Evolutionary conservation across 352 stramenopile species (phyloP).

Genomic region (Phytophthora pseudosyringae): DNA sequence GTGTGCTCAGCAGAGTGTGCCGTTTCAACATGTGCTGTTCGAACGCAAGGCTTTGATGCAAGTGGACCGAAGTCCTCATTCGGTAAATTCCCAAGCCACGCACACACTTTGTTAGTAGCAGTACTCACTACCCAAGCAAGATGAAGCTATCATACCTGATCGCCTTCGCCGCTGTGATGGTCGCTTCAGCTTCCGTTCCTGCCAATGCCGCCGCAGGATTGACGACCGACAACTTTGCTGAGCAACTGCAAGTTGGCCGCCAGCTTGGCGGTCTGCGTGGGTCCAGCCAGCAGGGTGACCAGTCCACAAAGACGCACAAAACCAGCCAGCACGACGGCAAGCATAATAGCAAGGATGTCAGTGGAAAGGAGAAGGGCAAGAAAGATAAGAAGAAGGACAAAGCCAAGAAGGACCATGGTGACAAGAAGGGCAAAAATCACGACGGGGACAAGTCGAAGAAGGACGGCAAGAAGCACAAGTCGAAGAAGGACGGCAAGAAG

Average conservation of each 20-base stretch:
- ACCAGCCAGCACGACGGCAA: background rate
- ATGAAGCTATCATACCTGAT: conserved; percentile 3
- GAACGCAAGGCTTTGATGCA: background rate
- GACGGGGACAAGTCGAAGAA: background rate
- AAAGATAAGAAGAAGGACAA: background rate
- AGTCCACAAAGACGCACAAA: background rate
- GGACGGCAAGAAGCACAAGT: background rate
- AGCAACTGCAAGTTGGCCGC: conserved; percentile 1
- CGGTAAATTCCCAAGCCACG: background rate
- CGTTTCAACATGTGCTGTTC: conserved; percentile 4
- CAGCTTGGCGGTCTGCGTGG: conserved; percentile 1
- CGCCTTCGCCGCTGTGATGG: background rate
- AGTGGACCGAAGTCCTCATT: background rate
- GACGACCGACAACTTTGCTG: background rate
- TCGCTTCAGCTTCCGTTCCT: background rate
- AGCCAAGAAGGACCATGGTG: too few relatives aligned
- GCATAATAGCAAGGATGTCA: background rate
- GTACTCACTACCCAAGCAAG: background rate
- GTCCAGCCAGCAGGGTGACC: background rate
- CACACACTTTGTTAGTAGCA: background rate
- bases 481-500: background rate
- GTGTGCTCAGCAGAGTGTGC: background rate
- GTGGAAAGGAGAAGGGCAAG: background rate
- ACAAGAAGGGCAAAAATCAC: background rate
- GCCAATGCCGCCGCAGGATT: background rate